Percentiles rank a stretch among this genome's conserved stretches.
phyloP scores from a whole-genome alignment of 768 basidiomycete genomes.

The Arthromyces matolae region DNA sequence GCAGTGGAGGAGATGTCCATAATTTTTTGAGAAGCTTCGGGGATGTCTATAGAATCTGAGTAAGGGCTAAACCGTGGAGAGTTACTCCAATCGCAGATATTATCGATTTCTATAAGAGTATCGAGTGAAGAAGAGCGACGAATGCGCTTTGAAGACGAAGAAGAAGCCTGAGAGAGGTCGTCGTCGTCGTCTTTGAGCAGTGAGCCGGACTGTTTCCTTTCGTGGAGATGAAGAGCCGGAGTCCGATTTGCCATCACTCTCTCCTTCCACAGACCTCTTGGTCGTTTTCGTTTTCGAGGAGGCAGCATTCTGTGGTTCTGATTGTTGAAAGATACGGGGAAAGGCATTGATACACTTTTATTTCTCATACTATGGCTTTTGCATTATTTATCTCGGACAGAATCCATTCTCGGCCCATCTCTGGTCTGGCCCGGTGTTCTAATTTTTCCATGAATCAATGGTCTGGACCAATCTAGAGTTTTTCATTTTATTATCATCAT shows the following conservation, averaged over 20 bases:
- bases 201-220: constrained; percentile 17
- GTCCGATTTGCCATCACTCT: constrained; percentile 33
- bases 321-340: constrained; percentile 23
- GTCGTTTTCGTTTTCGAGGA: constrained; percentile 25
- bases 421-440: constrained; percentile 12
- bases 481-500: too few relatives aligned
- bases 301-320: constrained; percentile 15
- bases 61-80: constrained; percentile 24
- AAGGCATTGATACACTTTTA: constrained; percentile 22
- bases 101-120: constrained; percentile 17
- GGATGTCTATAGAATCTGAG: constrained; percentile 26
- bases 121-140: constrained; percentile 13
- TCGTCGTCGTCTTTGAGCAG: constrained; percentile 18
- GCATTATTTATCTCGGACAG: constrained; percentile 21
- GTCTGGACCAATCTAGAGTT: constrained; percentile 15
- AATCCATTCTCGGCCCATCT: constrained; percentile 18
- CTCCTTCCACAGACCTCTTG: constrained; percentile 44
- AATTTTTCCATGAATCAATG: constrained; percentile 7
- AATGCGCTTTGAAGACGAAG: constrained; percentile 12
- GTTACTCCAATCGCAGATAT: constrained; percentile 32
- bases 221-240: constrained; percentile 18
- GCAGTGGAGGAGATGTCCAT: constrained; percentile 41
- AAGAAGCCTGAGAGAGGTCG: constrained; percentile 15
- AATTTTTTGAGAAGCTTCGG: constrained; percentile 29
- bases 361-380: constrained; percentile 12